Conservation (phyloP, 2,329 filamentous ascomycete species). For the Cladophialophora carrionii region DNA sequence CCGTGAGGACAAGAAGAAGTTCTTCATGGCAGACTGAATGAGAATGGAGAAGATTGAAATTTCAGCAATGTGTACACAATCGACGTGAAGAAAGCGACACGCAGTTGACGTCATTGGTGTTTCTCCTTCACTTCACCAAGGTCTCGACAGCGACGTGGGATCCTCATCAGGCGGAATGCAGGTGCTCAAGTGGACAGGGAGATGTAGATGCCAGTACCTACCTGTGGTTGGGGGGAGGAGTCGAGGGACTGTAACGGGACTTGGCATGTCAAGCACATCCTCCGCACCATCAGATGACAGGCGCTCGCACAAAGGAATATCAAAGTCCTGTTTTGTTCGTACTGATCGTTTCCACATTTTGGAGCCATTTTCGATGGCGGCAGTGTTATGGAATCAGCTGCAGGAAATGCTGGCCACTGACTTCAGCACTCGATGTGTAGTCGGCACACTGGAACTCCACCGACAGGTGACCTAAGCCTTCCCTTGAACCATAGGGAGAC, state of each 20-base stretch:
- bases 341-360: background rate
- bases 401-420: background rate
- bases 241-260: background rate
- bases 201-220: background rate
- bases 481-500: constrained; percentile 2
- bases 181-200: background rate
- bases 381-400: background rate
- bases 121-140: background rate
- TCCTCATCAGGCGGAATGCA: background rate
- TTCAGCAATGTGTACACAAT: background rate
- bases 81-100: too few relatives aligned
- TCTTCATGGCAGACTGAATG: too few relatives aligned
- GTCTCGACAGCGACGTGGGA: background rate
- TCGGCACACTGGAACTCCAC: background rate
- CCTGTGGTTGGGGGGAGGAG: background rate
- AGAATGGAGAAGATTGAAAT: too few relatives aligned
- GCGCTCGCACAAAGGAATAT: background rate
- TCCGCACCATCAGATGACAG: background rate
- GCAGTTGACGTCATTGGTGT: background rate
- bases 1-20: too few relatives aligned
- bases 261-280: background rate
- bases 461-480: background rate
- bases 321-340: background rate
- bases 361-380: background rate
- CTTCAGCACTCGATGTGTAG: background rate